Evolutionary conservation across 306 rosid genomes (phyloP).

Genomic region (Acacia confusa): DNA sequence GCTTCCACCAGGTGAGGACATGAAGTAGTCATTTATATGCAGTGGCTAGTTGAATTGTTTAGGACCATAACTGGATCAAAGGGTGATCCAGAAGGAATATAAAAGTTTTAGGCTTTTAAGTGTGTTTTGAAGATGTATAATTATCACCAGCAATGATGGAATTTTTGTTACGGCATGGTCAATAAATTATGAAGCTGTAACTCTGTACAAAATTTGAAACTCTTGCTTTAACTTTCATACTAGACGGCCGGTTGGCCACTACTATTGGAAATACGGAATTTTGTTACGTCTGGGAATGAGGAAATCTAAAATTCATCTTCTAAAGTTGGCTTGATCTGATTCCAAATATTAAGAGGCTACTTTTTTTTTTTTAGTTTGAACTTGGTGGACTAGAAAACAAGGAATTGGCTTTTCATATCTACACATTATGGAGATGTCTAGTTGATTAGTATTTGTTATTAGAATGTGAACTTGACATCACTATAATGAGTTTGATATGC

Average conservation of each 20-base stretch:
- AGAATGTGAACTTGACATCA: constrained; percentile 1
- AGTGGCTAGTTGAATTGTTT: neutral
- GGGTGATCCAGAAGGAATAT: neutral
- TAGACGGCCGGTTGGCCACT: neutral
- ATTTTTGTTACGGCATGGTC: neutral
- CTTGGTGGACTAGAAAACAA: neutral
- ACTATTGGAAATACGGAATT: neutral
- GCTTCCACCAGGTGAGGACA: neutral
- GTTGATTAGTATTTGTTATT: neutral
- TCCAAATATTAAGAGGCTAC: constrained; percentile 1
- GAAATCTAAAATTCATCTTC: neutral
- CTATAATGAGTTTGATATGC: neutral
- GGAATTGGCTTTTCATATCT: neutral
- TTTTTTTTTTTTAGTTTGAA: neutral
- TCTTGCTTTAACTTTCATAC: neutral
- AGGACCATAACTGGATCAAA: neutral
- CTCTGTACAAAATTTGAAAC: neutral
- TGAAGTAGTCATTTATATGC: neutral
- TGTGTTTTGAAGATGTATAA: constrained; percentile 4
- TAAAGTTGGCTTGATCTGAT: neutral
- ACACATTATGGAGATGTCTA: neutral
- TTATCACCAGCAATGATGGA: constrained; percentile 6
- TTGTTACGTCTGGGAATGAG: neutral
- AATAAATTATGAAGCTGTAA: neutral
- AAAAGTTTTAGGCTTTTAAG: neutral